Conservation (phyloP, 306 rosid genomes). For the Crotalaria pallida region DNA sequence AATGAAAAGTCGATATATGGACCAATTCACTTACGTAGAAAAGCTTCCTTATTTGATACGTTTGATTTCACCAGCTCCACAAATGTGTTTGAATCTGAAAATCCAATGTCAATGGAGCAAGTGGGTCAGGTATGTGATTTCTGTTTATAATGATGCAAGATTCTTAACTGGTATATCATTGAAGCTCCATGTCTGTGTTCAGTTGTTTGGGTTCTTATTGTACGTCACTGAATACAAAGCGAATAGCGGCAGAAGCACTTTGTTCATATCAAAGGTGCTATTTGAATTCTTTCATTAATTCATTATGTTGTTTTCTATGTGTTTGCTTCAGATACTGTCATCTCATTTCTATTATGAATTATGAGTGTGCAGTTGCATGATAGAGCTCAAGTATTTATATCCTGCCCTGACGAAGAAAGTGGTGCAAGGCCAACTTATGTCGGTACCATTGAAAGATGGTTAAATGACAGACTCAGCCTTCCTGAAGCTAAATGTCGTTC, state of each 20-base stretch:
- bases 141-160: constrained; percentile 16
- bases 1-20: constrained; percentile 65
- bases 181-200: constrained; percentile 35
- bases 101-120: constrained; percentile 78
- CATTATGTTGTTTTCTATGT: not conserved
- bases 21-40: constrained; percentile 47
- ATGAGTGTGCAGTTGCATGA: constrained; percentile 69
- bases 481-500: constrained; percentile 52
- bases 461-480: constrained; percentile 49
- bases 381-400: constrained; percentile 86
- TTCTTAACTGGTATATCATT: constrained; percentile 8
- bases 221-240: constrained; percentile 55
- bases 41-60: constrained; percentile 46
- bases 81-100: constrained; percentile 48
- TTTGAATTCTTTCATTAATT: constrained; percentile 7
- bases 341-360: constrained; percentile 9
- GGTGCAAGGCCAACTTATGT: constrained; percentile 53
- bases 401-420: constrained; percentile 49
- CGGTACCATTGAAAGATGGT: constrained; percentile 77
- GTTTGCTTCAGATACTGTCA: constrained; percentile 3
- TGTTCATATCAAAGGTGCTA: constrained; percentile 62
- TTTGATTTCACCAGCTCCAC: constrained; percentile 42
- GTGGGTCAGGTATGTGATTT: constrained; percentile 62
- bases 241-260: constrained; percentile 38
- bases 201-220: constrained; percentile 78